Conservation (phyloP, 2,329 filamentous ascomycete species). For the Ceratocystis smalleyi region DNA sequence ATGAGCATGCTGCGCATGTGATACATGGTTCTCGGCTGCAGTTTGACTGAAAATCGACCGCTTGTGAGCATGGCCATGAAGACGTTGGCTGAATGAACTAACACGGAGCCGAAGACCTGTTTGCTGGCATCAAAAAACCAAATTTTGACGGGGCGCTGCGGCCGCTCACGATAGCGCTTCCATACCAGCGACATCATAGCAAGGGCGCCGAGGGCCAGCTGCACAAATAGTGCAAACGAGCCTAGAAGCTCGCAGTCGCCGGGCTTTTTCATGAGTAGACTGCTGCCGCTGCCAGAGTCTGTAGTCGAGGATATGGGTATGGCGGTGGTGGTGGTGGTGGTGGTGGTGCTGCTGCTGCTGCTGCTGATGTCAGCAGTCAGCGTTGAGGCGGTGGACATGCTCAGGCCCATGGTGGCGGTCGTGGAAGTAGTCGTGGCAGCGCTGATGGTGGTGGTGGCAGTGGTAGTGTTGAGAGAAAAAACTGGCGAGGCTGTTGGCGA, state of each 20-base stretch:
- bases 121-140: conserved; percentile 98
- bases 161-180: conserved; percentile 84
- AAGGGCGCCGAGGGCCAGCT: conserved; percentile 68
- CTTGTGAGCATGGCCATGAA: conserved; percentile 94
- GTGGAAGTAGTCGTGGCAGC: not conserved
- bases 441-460: no score
- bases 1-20: conserved; percentile 25
- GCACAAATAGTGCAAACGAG: conserved; percentile 78
- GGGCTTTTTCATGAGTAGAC: conserved; percentile 19
- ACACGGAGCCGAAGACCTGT: conserved; percentile 83
- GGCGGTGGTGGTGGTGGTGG: conserved; percentile 20
- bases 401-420: conserved; percentile 20
- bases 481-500: not conserved
- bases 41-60: conserved; percentile 57
- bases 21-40: conserved; percentile 32
- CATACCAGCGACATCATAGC: conserved; percentile 77
- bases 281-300: conserved; percentile 17
- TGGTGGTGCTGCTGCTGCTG: conserved; percentile 20
- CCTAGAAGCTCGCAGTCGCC: conserved; percentile 81
- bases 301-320: conserved; percentile 7
- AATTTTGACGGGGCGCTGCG: conserved; percentile 83
- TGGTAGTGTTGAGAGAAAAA: conserved; percentile 15
- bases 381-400: conserved; percentile 22
- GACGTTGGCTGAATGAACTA: conserved; percentile 84
- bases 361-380: conserved; percentile 20